A percentile compares a stretch with the other conserved stretches of the same genome.
These are phyloP conservation scores for Sphaerulina populicola DNA, from an alignment of 2,329 filamentous ascomycete species.

Conservation along the genomic window DNA sequence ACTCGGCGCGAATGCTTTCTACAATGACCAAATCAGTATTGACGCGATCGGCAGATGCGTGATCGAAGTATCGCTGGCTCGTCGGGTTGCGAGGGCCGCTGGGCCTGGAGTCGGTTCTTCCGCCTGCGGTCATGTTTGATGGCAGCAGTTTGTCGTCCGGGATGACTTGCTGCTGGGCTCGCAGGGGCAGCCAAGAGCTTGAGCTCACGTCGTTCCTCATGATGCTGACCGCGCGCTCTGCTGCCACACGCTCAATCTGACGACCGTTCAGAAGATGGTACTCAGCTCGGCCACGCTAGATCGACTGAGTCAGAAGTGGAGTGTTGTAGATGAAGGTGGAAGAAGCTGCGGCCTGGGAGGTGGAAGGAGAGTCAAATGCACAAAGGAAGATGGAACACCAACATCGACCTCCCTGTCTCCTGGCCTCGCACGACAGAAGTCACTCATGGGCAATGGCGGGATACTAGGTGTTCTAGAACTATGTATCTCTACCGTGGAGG, in stretches of 20 bases:
- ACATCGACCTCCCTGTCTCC: no score
- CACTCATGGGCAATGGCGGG: no score
- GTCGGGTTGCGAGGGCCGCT: slow-evolving; percentile 31
- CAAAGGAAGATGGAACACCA: neutral
- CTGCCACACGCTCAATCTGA: no score
- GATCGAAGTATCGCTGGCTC: slow-evolving; percentile 37
- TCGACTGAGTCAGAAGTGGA: neutral
- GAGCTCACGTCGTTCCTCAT: slow-evolving; percentile 4
- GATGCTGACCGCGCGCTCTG: neutral
- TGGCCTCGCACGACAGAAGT: no score
- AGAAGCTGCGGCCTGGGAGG: neutral
- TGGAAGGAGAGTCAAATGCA: neutral
- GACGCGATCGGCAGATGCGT: slow-evolving; percentile 38
- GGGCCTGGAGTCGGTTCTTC: slow-evolving; percentile 5
- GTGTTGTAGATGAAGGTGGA: neutral
- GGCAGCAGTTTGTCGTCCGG: neutral
- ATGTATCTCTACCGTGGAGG: no score
- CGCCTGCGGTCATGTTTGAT: slow-evolving; percentile 15
- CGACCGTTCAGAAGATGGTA: no score
- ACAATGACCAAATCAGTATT: slow-evolving; percentile 40
- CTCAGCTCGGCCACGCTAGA: neutral
- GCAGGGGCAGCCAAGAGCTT: neutral
- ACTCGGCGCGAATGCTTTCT: slow-evolving; percentile 40
- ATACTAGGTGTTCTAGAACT: no score
- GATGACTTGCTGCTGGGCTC: neutral